These are phyloP conservation scores for Hymenoscyphus albidus DNA, from an alignment of 2,329 filamentous ascomycete species.

Conservation along the genomic window DNA sequence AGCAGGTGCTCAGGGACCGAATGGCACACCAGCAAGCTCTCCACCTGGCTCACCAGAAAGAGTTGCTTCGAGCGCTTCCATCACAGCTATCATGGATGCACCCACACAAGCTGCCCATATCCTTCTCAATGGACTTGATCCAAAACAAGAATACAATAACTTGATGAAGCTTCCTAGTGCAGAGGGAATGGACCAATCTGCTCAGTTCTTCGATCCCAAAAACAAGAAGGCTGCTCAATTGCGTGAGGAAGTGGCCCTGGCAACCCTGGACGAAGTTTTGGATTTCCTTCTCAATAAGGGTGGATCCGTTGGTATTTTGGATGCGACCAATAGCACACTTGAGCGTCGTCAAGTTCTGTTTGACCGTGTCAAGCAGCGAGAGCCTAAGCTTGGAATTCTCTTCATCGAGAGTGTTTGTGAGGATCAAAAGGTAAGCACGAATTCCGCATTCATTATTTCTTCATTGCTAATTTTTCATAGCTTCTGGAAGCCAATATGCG, in stretches of 20 bases:
- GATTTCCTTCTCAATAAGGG: conserved; percentile 80
- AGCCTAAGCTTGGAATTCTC: conserved; percentile 83
- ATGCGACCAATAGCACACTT: conserved; percentile 95
- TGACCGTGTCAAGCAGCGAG: conserved; percentile 74
- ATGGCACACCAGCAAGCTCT: conserved; percentile 18
- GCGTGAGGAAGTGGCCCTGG: conserved; percentile 86
- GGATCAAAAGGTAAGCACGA: conserved; percentile 58
- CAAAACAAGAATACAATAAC: conserved; percentile 22
- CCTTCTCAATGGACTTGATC: conserved; percentile 48
- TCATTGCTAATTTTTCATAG: conserved; percentile 32
- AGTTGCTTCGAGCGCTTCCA: conserved; percentile 28
- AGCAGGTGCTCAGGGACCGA: conserved; percentile 47
- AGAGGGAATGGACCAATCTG: conserved; percentile 76
- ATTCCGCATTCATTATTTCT: not conserved
- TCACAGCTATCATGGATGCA: conserved; percentile 27
- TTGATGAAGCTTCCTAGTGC: conserved; percentile 27
- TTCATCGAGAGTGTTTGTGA: conserved; percentile 95
- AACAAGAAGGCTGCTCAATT: conserved; percentile 79
- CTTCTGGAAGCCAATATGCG: conserved; percentile 96
- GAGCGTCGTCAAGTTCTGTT: conserved; percentile 80
- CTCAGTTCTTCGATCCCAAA: conserved; percentile 87
- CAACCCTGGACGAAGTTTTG: conserved; percentile 86
- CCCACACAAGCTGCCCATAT: conserved; percentile 54
- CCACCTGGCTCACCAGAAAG: conserved; percentile 21
- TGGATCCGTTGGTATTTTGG: conserved; percentile 89